Conservation (phyloP, 768 basidiomycete genomes). For the Calocybe indica region DNA sequence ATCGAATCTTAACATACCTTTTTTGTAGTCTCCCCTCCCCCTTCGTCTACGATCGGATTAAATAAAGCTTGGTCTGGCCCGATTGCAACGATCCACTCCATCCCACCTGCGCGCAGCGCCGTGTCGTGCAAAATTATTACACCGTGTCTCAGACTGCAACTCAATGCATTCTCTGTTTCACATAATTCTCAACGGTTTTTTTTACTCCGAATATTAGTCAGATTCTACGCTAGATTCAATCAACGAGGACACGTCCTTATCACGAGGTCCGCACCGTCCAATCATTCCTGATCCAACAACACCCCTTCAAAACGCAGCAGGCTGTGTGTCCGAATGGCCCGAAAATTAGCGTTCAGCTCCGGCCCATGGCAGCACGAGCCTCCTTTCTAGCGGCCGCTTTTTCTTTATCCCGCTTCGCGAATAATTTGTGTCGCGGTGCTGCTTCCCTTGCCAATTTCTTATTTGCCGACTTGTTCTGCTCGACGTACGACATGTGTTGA, state of each 20-base stretch:
- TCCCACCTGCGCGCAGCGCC: no score
- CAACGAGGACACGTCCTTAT: neutral
- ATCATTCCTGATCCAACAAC: conserved; percentile 4
- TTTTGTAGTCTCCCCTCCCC: conserved; percentile 5
- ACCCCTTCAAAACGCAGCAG: conserved; percentile 4
- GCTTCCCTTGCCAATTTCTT: conserved; percentile 60
- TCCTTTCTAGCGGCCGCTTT: conserved; percentile 50
- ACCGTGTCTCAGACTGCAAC: conserved; percentile 10
- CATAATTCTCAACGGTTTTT: neutral
- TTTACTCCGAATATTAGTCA: conserved; percentile 8
- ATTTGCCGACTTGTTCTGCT: conserved; percentile 89
- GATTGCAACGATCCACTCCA: no score
- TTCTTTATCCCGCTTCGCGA: conserved; percentile 79
- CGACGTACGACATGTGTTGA: conserved; percentile 89
- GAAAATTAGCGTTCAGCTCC: conserved; percentile 9
- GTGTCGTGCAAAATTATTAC: neutral
- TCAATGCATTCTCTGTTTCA: neutral
- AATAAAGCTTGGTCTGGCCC: no score
- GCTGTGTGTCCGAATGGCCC: conserved; percentile 12
- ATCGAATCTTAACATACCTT: conserved; percentile 17
- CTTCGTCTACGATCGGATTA: no score
- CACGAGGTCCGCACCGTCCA: neutral
- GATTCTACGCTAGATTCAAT: conserved; percentile 3
- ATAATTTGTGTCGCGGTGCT: conserved; percentile 67
- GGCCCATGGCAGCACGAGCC: conserved; percentile 18